Conservation (phyloP, 164 flowering plant species). For the Platanus orientalis region DNA sequence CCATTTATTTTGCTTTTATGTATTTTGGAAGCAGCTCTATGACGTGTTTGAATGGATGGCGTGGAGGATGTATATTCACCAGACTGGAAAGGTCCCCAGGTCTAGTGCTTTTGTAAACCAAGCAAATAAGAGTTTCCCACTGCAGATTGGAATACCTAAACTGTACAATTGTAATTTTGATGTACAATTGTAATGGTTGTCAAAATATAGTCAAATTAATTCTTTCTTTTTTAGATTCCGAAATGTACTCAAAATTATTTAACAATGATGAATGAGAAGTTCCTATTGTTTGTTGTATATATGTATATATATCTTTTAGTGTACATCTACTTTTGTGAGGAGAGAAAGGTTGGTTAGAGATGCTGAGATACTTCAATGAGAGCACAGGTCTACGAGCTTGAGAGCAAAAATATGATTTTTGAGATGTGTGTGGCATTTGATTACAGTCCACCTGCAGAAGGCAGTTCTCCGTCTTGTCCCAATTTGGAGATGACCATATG, state of each 20-base stretch:
- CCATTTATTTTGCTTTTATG: background rate
- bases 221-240: background rate
- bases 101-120: background rate
- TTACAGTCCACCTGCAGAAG: constrained; percentile 22
- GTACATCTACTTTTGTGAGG: background rate
- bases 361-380: constrained; percentile 13
- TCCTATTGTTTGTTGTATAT: too few species aligned
- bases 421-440: constrained; percentile 6
- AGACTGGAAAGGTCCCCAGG: constrained; percentile 3
- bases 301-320: too few species aligned
- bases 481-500: constrained; percentile 10
- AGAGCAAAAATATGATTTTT: constrained; percentile 6
- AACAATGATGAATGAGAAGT: too few species aligned
- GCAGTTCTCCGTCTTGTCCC: constrained; percentile 7
- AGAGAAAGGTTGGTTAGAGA: constrained; percentile 16
- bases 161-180: background rate
- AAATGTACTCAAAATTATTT: too few species aligned
- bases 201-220: background rate
- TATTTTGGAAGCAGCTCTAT: constrained; percentile 1
- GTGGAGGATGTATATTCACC: background rate
- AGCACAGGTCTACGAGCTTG: constrained; percentile 7
- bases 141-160: constrained; percentile 4
- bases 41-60: background rate
- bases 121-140: constrained; percentile 6
- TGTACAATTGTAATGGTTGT: constrained; percentile 7